phyloP scores from a whole-genome alignment of 2,329 filamentous ascomycete genomes.

The Clathrospora elynae region DNA sequence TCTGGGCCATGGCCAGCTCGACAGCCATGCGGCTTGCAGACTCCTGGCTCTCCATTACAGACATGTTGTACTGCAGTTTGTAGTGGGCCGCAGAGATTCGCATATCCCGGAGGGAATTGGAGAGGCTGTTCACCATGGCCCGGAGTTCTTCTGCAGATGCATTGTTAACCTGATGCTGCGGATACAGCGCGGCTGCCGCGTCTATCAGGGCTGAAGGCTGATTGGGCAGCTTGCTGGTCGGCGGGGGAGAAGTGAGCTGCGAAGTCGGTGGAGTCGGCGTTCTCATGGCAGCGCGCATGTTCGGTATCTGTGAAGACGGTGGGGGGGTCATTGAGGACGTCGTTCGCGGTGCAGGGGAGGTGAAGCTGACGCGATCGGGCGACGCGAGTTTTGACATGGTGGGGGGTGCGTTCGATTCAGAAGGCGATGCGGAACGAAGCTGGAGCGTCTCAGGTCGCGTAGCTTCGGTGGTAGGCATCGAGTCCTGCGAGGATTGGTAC shows the following conservation, averaged over 20 bases:
- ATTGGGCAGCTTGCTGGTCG: conserved; percentile 45
- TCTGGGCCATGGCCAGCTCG: conserved; percentile 87
- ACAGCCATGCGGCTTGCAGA: conserved; percentile 85
- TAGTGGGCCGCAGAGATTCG: conserved; percentile 88
- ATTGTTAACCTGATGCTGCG: conserved; percentile 57
- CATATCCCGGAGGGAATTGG: conserved; percentile 63
- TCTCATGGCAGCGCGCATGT: conserved; percentile 47
- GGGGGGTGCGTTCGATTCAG: conserved; percentile 21
- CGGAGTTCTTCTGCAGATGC: conserved; percentile 60
- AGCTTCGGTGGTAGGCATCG: conserved; percentile 41
- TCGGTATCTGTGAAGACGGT: conserved; percentile 63
- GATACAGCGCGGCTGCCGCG: conserved; percentile 52
- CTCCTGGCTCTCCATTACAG: conserved; percentile 82
- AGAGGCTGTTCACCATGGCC: conserved; percentile 58
- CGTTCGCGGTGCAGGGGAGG: conserved; percentile 51
- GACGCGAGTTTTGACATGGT: conserved; percentile 30
- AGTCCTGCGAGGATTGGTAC: conserved; percentile 34
- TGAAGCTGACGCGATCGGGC: conserved; percentile 38
- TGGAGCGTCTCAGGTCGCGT: conserved; percentile 36
- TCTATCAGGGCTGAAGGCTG: conserved; percentile 34
- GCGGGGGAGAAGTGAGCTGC: conserved; percentile 57
- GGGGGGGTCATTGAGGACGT: conserved; percentile 66
- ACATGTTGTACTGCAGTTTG: conserved; percentile 85
- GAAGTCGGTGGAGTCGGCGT: conserved; percentile 59
- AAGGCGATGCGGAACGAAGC: conserved; percentile 25